Conservation (phyloP, 345 rosid genomes). For the Erodium maritimum region DNA sequence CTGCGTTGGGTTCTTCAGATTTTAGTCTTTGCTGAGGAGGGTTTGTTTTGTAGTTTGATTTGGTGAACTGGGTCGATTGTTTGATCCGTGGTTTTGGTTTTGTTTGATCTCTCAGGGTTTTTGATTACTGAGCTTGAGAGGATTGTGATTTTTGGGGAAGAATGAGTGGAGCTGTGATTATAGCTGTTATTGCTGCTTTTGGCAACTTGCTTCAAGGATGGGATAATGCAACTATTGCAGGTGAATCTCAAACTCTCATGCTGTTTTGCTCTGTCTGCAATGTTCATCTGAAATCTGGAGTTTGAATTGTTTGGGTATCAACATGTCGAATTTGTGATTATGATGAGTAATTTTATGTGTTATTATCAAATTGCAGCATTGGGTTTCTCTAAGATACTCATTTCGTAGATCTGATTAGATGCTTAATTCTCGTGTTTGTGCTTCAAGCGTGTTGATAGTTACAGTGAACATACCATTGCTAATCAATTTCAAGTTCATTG, state of each 20-base stretch:
- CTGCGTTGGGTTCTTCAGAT: neutral
- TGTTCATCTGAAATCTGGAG: too few species aligned
- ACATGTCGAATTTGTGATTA: neutral
- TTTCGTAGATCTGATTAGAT: neutral
- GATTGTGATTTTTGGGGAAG: conserved; percentile 12
- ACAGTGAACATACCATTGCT: too few species aligned
- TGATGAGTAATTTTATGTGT: neutral
- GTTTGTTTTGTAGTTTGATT: too few species aligned
- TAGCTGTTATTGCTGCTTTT: conserved; percentile 80
- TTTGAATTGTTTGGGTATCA: neutral
- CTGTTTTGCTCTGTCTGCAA: neutral
- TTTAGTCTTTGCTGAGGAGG: too few species aligned
- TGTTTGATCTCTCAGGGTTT: conserved; percentile 15
- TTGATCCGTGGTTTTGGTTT: conserved; percentile 18
- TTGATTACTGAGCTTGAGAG: conserved; percentile 11
- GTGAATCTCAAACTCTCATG: conserved; percentile 19
- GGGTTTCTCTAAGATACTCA: too few species aligned
- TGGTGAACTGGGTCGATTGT: neutral
- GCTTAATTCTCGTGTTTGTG: too few species aligned
- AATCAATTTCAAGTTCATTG: too few species aligned
- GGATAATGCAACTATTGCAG: conserved; percentile 98
- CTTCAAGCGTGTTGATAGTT: too few species aligned
- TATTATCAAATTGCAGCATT: neutral
- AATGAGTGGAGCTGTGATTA: conserved; percentile 85
- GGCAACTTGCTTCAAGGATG: conserved; percentile 98